Percentiles rank a stretch among this genome's conserved stretches.
Conservation (phyloP, 306 rosid species). For the Cicer pinnatifidum region DNA sequence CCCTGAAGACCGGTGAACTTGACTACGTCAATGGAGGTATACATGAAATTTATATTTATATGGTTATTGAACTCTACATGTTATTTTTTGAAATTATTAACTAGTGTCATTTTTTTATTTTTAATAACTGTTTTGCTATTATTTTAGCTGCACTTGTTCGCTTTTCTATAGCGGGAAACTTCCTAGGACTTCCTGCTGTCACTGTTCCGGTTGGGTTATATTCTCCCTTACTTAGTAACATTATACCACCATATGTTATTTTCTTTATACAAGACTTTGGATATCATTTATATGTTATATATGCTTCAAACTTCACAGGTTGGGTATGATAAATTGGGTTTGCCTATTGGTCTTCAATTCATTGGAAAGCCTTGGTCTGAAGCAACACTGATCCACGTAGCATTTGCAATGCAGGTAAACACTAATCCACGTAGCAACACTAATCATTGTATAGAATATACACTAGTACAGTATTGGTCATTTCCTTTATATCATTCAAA, state of each 20-base stretch:
- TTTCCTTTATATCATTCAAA: conserved; percentile 2
- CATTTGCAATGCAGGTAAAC: conserved; percentile 77
- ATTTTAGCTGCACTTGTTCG: conserved; percentile 88
- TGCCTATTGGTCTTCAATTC: conserved; percentile 96
- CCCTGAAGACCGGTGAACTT: conserved; percentile 85
- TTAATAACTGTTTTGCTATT: conserved; percentile 17
- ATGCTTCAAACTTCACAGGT: conserved; percentile 55
- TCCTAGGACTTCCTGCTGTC: conserved; percentile 90
- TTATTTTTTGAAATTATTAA: not conserved
- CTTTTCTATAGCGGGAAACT: conserved; percentile 87
- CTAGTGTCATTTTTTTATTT: conserved; percentile 3
- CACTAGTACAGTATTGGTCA: not conserved
- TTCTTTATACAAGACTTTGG: conserved; percentile 4
- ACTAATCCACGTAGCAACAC: too few species aligned
- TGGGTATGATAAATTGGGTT: conserved; percentile 77
- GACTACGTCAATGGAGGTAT: conserved; percentile 96
- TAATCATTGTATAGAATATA: not conserved
- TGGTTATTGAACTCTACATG: conserved; percentile 7
- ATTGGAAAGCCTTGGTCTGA: conserved; percentile 95
- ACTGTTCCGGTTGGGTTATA: conserved; percentile 72
- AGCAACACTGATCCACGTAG: conserved; percentile 77
- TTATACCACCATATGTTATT: conserved; percentile 2
- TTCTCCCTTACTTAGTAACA: not conserved
- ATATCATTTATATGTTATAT: not conserved
- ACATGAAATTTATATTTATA: conserved; percentile 8